phyloP scores from a whole-genome alignment of 176 grass and related monocot species.

The Triticum monococcum region DNA sequence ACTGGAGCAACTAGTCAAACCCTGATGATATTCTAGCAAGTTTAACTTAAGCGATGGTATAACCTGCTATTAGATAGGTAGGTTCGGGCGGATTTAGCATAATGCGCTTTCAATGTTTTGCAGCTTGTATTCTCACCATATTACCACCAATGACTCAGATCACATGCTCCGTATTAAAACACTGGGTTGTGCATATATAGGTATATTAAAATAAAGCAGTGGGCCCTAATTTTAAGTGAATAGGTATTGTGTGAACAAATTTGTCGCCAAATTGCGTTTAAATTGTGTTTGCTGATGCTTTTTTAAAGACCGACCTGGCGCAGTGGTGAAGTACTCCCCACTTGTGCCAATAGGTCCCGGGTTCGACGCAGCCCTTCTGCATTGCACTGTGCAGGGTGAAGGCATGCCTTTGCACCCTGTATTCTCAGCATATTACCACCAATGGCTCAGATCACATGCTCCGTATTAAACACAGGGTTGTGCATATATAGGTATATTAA shows the following conservation, averaged over 20 bases:
- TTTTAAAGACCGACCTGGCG: too few species aligned
- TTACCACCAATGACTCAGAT: neutral
- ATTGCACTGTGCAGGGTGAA: too few species aligned
- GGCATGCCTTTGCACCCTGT: neutral
- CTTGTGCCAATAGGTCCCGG: too few species aligned
- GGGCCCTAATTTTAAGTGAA: neutral
- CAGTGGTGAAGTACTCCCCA: too few species aligned
- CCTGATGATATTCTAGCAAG: slow-evolving; percentile 7
- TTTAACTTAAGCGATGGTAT: neutral
- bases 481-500: neutral
- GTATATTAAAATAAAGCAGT: neutral
- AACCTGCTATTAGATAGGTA: neutral
- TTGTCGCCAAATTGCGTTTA: neutral
- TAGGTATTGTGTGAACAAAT: neutral
- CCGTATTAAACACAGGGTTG: neutral
- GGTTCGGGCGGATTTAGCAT: neutral
- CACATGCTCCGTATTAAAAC: neutral
- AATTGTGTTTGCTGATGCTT: neutral
- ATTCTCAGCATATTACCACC: neutral
- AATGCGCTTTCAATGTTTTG: neutral
- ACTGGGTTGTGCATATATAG: neutral
- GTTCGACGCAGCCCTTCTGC: too few species aligned
- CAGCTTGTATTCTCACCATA: neutral
- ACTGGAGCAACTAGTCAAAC: neutral
- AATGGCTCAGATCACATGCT: neutral